Evolutionary conservation across 495 filamentous ascomycete genomes (phyloP).

Genomic region (Monascus purpureus): DNA sequence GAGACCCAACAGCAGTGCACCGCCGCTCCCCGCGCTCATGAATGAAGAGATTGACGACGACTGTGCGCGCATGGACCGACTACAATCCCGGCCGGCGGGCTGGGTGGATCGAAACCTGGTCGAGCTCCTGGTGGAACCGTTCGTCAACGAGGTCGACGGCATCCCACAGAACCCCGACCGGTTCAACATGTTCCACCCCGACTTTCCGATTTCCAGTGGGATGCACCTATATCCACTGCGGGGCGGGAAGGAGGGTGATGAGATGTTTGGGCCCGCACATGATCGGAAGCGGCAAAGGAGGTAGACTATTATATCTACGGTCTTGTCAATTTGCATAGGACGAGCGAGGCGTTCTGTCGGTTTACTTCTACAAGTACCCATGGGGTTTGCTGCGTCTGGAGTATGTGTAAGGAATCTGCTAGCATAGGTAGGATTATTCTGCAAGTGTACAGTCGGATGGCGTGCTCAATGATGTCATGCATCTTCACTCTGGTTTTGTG

Average conservation of each 20-base stretch:
- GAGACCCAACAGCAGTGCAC: slow-evolving; percentile 29
- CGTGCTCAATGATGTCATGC: no score
- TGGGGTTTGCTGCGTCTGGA: no score
- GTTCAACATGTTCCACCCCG: slow-evolving; percentile 26
- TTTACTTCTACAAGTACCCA: no score
- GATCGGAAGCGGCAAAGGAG: background rate
- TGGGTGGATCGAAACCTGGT: slow-evolving; percentile 27
- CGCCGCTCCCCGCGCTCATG: slow-evolving; percentile 37
- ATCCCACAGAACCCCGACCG: slow-evolving; percentile 20
- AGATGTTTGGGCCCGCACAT: background rate
- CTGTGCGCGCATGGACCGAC: slow-evolving; percentile 39
- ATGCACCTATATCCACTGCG: slow-evolving; percentile 21
- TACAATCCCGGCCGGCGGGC: slow-evolving; percentile 17
- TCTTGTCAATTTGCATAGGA: no score
- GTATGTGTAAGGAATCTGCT: no score
- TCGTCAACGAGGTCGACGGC: slow-evolving; percentile 18
- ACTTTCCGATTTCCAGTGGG: slow-evolving; percentile 24
- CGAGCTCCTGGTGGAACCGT: slow-evolving; percentile 20
- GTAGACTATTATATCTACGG: no score
- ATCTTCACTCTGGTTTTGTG: no score
- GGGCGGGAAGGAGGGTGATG: background rate
- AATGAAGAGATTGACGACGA: slow-evolving; percentile 47
- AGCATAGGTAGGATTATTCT: no score
- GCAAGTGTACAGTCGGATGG: no score
- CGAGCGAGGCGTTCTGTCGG: no score